Evolutionary conservation across 139 green algal genomes (phyloP).

Genomic region (Edaphochlamys debaryana): DNA sequence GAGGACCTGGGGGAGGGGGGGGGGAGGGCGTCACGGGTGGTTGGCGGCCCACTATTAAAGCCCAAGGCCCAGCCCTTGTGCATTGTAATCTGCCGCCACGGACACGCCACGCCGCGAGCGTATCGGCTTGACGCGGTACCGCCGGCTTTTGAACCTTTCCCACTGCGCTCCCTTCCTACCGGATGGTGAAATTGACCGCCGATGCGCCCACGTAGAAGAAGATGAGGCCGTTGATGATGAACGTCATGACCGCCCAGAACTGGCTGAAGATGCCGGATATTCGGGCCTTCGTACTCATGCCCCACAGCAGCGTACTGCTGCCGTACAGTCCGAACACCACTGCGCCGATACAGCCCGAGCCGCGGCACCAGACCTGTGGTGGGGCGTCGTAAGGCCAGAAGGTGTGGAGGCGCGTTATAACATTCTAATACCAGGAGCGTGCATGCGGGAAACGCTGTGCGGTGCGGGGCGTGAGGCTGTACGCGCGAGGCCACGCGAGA

Average conservation of each 20-base stretch:
- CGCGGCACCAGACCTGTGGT: conserved; percentile 57
- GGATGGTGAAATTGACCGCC: conserved; percentile 84
- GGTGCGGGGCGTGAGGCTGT: no score
- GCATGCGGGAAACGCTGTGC: no score
- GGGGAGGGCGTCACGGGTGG: no score
- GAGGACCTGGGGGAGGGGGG: not conserved
- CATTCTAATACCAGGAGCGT: not conserved
- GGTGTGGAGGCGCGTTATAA: not conserved
- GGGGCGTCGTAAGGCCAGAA: no score
- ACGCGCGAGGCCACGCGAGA: no score
- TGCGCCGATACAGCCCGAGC: conserved; percentile 81
- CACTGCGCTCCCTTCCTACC: no score
- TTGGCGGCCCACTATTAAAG: no score
- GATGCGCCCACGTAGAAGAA: conserved; percentile 72
- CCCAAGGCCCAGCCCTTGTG: no score
- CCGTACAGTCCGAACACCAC: conserved; percentile 90
- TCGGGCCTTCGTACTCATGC: conserved; percentile 67
- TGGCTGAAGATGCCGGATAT: conserved; percentile 44
- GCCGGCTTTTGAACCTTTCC: no score
- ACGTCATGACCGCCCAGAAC: conserved; percentile 66
- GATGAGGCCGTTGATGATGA: conserved; percentile 68
- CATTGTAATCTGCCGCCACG: no score
- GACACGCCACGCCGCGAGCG: no score
- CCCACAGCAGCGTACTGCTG: conserved; percentile 72
- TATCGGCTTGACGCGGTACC: no score